Base-by-base conservation (phyloP, 768 basidiomycete genomes). In the Naganishia randhawae region DNA sequence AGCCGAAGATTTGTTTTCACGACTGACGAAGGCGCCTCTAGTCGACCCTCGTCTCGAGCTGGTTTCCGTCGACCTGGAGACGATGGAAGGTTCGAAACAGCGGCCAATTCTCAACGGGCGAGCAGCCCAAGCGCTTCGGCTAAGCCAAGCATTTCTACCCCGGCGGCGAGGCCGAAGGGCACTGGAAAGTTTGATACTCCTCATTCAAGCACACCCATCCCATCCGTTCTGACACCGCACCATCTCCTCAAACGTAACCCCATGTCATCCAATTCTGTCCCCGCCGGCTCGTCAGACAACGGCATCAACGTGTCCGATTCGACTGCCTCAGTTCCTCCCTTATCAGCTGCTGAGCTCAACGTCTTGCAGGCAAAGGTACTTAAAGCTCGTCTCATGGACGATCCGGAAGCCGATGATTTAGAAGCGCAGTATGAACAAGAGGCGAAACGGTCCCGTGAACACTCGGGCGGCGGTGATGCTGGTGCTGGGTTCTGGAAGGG, bases 331-430 rank as follows among this genome's bases (percentile, higher is more conserved):
- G 70, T 71, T 31, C 80, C 82, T 8, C 71, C 76, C 11, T 68
- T 82, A 55, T 74, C 79, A 0, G 73, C 78, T 19, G 76, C 74
- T 16, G 90, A 89, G 17, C 82, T 98, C 52, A 98, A 99, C 78
- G 89, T 87, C 75, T 81, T 99, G 1, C 95, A 99, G 79, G 95
- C 95, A 3, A 88, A 88, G 72, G 93, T 96, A 1, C 82, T 99
- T 10, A 87, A 91, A 39, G 94, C 96, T 4, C 94, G 89, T 77
- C 83, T 99, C 35, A 89, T 90, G 85, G 87, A 85, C 35, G 84
- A 86, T n/a, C 84, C 89, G 1, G 85, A 92, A 73, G 90, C 92
- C 9, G 85, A 84, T 25, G 82, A 83, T 50, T 81, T 99, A 48
- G 92, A 99, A 81, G 83, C 83, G 64, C 88, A 95, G 80, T 99